phyloP scores from a whole-genome alignment of 805 yeast species.

The Yarrowia hollandica region DNA sequence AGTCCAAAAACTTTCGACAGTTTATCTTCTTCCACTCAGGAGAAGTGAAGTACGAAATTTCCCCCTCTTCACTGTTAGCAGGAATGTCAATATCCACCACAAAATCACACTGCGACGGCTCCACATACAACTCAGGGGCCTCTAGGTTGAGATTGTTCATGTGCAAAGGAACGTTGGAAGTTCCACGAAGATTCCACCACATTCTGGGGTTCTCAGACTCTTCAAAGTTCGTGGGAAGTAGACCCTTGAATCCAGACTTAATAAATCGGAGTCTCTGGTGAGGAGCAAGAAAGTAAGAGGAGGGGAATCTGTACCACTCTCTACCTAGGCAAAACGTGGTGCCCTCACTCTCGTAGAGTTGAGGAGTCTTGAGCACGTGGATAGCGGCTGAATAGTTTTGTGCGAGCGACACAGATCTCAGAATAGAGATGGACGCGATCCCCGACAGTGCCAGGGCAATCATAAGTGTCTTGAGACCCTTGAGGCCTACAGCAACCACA shows the following conservation, averaged over 20 bases:
- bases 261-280: conserved; percentile 66
- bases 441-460: conserved; percentile 17
- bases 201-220: conserved; percentile 46
- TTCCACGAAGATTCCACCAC: conserved; percentile 38
- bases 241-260: conserved; percentile 77
- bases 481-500: neutral
- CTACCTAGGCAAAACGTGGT: conserved; percentile 82
- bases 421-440: conserved; percentile 42
- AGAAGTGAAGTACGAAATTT: conserved; percentile 38
- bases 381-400: conserved; percentile 75
- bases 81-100: conserved; percentile 63
- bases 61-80: conserved; percentile 49
- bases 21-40: conserved; percentile 34
- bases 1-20: conserved; percentile 37
- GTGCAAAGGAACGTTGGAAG: conserved; percentile 52
- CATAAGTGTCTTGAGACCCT: conserved; percentile 19
- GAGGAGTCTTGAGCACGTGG: conserved; percentile 49
- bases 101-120: conserved; percentile 60
- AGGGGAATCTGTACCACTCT: conserved; percentile 93
- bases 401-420: conserved; percentile 61
- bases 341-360: conserved; percentile 41
- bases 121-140: conserved; percentile 57
- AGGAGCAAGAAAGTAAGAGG: conserved; percentile 75
- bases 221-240: conserved; percentile 82
- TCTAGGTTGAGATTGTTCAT: conserved; percentile 77